These are phyloP conservation scores for Aspergillus homomorphus DNA, from an alignment of 495 filamentous ascomycete species.

Conservation along the genomic window DNA sequence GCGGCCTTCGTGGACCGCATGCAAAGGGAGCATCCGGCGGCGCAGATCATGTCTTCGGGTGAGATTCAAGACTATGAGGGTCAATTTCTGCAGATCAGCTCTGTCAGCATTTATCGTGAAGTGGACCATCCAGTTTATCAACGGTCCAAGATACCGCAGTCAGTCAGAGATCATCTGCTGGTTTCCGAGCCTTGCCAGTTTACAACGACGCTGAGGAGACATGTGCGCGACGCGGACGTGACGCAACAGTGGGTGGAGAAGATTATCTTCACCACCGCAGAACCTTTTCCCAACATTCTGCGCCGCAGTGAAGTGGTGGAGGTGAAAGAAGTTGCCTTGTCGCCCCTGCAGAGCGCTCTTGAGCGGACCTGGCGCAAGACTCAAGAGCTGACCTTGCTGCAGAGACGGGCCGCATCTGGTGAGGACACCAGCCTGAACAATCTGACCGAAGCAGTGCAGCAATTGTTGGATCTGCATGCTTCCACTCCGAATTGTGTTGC, in stretches of 20 bases:
- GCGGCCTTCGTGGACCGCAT: conserved; percentile 86
- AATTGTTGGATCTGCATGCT: conserved; percentile 65
- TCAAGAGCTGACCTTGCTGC: conserved; percentile 70
- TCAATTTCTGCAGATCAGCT: conserved; percentile 82
- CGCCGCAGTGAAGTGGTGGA: conserved; percentile 80
- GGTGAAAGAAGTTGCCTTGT: conserved; percentile 60
- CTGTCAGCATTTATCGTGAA: conserved; percentile 78
- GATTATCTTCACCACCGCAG: conserved; percentile 76
- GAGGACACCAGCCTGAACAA: conserved; percentile 62
- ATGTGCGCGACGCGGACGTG: conserved; percentile 59
- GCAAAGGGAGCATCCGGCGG: conserved; percentile 85
- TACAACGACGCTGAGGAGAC: conserved; percentile 65
- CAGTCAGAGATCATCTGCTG: conserved; percentile 81
- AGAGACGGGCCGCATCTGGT: conserved; percentile 70
- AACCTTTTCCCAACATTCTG: conserved; percentile 88
- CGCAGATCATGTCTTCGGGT: conserved; percentile 71
- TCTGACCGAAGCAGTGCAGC: conserved; percentile 68
- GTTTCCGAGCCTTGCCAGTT: conserved; percentile 70
- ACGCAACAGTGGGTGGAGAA: conserved; percentile 81
- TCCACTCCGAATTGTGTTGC: conserved; percentile 65
- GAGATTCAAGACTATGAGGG: conserved; percentile 83
- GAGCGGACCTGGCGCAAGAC: conserved; percentile 92
- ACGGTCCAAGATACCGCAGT: conserved; percentile 73
- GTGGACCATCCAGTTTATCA: conserved; percentile 84
- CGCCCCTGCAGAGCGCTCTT: conserved; percentile 80